Base-by-base conservation (phyloP, 352 stramenopile species). In the Globisporangium middletonii region DNA sequence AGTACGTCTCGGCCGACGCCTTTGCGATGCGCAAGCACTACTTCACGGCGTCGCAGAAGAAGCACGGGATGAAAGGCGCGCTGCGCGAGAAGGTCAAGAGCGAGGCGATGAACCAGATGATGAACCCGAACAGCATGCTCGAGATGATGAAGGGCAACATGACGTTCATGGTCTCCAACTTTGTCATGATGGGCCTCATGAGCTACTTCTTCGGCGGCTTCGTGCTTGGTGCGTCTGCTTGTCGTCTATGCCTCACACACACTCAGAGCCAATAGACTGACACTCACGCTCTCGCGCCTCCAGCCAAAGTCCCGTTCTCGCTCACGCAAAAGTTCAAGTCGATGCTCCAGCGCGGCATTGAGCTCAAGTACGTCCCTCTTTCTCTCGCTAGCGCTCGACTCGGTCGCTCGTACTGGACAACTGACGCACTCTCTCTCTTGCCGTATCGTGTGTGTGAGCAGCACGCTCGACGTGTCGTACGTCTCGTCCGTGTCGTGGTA, bases 111-210 rank as follows among this genome's bases (percentile, higher is more conserved):
- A 95, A 96, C 72, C 90, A 97, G 69, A 97, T 98, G 83, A 89
- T 96, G 75, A 97, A 98, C 69, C 94, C 96, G 37, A 93, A 97
- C 67, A 89, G 80, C 52, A 99, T 99, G 95, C 93, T 99, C 60
- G 94, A 98, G 68, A 97, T 97, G 81, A 98, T 99, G 92, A 99
- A 99, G 78, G 95, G 96, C 60, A 98, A 99, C 70, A 98, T 99
- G 88, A 97, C 92, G 15, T 98, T 98, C 60, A 98, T 99, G 92
- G 88, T 98, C 19, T 98, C 97, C 65, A 99, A 99, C 75, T 98
- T 99, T 76, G 94, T 98, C 65, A 99, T 99, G 96, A 99, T 99
- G 96, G 94, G 96, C 30, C 95, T 98, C 57, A 98, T 99, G 73
- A 96, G 88, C 68, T 98, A 98, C 75, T 99, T 99, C 69, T 99